Evolutionary conservation across 2,329 filamentous ascomycete genomes (phyloP).

Genomic region (Colletotrichum liaoningense): DNA sequence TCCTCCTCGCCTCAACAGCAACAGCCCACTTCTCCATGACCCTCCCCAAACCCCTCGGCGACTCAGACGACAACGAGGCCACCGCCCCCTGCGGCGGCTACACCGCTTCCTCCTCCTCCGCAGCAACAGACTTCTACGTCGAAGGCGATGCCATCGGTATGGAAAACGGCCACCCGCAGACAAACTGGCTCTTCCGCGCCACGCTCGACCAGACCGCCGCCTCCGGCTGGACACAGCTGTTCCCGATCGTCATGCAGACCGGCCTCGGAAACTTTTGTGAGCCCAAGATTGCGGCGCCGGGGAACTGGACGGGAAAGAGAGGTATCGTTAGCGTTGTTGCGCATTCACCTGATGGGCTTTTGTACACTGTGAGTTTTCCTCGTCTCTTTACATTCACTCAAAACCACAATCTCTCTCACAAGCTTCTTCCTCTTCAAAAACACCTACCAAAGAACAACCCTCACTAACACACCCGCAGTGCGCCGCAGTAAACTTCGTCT

Average conservation of each 20-base stretch:
- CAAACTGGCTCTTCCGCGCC: constrained; percentile 68
- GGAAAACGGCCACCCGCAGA: constrained; percentile 61
- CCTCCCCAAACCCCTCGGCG: constrained; percentile 58
- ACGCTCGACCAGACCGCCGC: constrained; percentile 61
- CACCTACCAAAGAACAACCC: neutral
- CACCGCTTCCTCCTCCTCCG: constrained; percentile 53
- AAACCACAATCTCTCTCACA: too few relatives aligned
- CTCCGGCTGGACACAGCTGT: constrained; percentile 66
- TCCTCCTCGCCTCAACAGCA: constrained; percentile 51
- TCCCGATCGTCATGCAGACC: constrained; percentile 64
- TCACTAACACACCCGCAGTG: constrained; percentile 53
- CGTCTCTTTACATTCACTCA: neutral
- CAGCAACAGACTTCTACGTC: constrained; percentile 65
- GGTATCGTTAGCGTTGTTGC: constrained; percentile 65
- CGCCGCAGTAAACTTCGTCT: constrained; percentile 66
- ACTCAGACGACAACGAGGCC: constrained; percentile 56
- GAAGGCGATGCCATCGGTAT: constrained; percentile 64
- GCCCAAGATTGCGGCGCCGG: constrained; percentile 59
- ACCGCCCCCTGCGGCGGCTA: constrained; percentile 67
- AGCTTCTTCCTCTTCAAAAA: too few relatives aligned
- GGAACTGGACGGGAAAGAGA: constrained; percentile 61
- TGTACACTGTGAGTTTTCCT: constrained; percentile 62
- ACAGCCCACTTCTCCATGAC: constrained; percentile 67
- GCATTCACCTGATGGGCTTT: constrained; percentile 64
- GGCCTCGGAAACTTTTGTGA: constrained; percentile 67